These are phyloP conservation scores for Tremellales sp. DNA, from an alignment of 1,284 basidiomycete species.

Conservation along the genomic window DNA sequence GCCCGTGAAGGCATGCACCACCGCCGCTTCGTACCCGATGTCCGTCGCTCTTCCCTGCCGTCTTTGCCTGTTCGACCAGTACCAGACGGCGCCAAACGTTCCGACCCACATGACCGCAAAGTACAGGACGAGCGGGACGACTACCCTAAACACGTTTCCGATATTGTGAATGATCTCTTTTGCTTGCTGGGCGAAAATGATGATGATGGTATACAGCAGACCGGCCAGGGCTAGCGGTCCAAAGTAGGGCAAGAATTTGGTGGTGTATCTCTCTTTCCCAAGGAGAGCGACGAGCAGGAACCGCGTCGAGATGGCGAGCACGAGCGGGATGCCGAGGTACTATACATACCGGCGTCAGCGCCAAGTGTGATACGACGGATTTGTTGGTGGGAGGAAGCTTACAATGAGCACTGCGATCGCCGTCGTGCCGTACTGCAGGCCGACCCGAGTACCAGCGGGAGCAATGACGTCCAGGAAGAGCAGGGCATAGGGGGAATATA, in stretches of 20 bases:
- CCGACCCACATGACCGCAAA: slow-evolving; percentile 72
- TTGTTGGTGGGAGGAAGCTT: slow-evolving; percentile 12
- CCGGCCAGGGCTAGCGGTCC: slow-evolving; percentile 68
- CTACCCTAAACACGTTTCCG: slow-evolving; percentile 68
- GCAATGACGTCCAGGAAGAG: slow-evolving; percentile 74
- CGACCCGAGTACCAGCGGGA: slow-evolving; percentile 48
- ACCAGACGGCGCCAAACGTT: slow-evolving; percentile 51
- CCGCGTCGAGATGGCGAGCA: slow-evolving; percentile 66
- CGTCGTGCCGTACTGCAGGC: slow-evolving; percentile 62
- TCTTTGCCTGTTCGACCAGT: neutral
- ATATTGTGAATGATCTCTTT: slow-evolving; percentile 62
- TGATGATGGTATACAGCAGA: slow-evolving; percentile 61
- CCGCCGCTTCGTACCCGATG: slow-evolving; percentile 62
- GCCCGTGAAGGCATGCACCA: slow-evolving; percentile 58
- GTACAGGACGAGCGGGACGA: slow-evolving; percentile 75
- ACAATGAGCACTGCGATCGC: slow-evolving; percentile 68
- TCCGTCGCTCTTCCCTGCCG: slow-evolving; percentile 7
- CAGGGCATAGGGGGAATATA: slow-evolving; percentile 72
- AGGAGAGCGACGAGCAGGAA: slow-evolving; percentile 54
- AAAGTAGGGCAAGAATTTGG: slow-evolving; percentile 64
- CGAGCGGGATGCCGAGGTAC: slow-evolving; percentile 70
- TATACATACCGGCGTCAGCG: slow-evolving; percentile 35
- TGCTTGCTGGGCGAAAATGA: slow-evolving; percentile 68
- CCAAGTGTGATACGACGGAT: neutral
- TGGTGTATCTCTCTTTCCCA: slow-evolving; percentile 55